Evolutionary conservation across 768 basidiomycete genomes (phyloP), one percentile per base, ranked within the genome.

Genomic region (Lentinula guzmanii): DNA sequence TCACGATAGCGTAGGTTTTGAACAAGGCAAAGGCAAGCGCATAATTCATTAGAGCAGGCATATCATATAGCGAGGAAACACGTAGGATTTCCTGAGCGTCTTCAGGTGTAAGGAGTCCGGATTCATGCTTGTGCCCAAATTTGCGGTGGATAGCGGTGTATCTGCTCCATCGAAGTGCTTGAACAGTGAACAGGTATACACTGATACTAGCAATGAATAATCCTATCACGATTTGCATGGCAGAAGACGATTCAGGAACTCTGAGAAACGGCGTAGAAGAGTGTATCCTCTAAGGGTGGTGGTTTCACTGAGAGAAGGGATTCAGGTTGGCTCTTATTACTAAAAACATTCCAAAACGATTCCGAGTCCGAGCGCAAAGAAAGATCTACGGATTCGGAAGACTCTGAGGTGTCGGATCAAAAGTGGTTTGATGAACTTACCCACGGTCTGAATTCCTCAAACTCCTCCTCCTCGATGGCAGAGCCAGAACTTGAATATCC

Each of bases 1-100:
- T 63, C 61, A 82, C 81, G 60, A 81, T 75, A 1, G 65, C 78
- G 66, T 80, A 82, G 3, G 82, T 82, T 69, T 82, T 82, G 74
- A 83, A 82, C 62, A 84, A 65, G 3, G 82, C 82, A 66, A 84
- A 80, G 1, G 78, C 70, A 35, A 79, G 51, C 0, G 80, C 66
- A 63, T 77, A 76, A 52, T 72, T 71, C 58, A 76, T 51, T 2
- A 84, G 59, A 15, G 65, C 56, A 4, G 81, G 80, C 78, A 82
- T 80, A 63, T 83, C 82, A 60, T 76, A 82, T 13, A 68, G 58
- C 4, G 64, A 60, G 2, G 76, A 69, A 1, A 72, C 61, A 50
- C 69, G 67, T 21, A 78, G 64, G 31, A 83, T 73, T 35, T 73
- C 68, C 68, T 82, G 81, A 1, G 80, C 81, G 50, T 82, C 80